These are phyloP conservation scores for Bondarzewia mesenterica DNA, from an alignment of 1,284 basidiomycete genomes.

Conservation along the genomic window DNA sequence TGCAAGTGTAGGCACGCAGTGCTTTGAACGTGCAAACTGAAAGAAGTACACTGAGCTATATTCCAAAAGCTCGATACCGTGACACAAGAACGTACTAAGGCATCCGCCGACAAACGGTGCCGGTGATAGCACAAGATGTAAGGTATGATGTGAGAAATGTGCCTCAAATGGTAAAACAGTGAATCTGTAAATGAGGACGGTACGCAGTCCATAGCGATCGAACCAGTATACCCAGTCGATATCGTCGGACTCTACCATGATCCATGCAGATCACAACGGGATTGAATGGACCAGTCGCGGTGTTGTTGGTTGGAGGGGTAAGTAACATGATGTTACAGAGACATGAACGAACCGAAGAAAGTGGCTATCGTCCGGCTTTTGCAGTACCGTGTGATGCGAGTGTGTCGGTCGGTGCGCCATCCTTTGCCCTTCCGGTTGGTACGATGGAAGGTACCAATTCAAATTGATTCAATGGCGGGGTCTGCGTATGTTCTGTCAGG, in stretches of 20 bases:
- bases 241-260: background rate
- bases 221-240: background rate
- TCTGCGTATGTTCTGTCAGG: background rate
- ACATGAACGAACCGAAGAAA: background rate
- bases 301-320: background rate
- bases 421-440: background rate
- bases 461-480: background rate
- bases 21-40: background rate
- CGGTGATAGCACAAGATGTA: too few relatives aligned
- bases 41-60: background rate
- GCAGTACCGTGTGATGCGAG: too few relatives aligned
- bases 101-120: too few relatives aligned
- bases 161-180: background rate
- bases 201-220: background rate
- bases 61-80: background rate
- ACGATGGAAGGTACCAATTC: background rate
- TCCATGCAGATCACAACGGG: background rate
- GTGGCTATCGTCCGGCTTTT: too few relatives aligned
- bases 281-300: too few relatives aligned
- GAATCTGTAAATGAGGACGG: background rate
- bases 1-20: background rate
- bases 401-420: too few relatives aligned
- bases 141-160: background rate
- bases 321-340: background rate
- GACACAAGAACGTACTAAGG: background rate